Percentiles rank a stretch among this genome's conserved stretches.
Evolutionary conservation across 179 eudicot species (phyloP).

Genomic region (Sideroxylon spinosum): DNA sequence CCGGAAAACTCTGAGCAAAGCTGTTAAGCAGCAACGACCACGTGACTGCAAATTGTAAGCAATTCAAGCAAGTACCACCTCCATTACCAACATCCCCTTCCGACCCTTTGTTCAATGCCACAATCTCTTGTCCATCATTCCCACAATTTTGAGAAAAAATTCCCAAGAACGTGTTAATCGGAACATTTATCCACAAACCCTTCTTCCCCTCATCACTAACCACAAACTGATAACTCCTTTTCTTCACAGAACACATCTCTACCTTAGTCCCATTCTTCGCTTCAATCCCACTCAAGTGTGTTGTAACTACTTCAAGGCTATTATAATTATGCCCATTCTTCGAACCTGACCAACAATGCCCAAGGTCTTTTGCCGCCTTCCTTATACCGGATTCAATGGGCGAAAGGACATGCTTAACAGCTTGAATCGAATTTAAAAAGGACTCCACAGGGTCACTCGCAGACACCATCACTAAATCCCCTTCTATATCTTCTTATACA

Average conservation of each 20-base stretch:
- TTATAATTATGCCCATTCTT: conserved; percentile 27
- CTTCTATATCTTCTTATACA: not conserved
- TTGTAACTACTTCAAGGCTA: conserved; percentile 22
- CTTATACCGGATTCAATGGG: conserved; percentile 68
- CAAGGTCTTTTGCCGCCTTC: conserved; percentile 69
- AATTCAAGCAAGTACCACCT: conserved; percentile 54
- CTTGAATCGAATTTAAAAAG: conserved; percentile 54
- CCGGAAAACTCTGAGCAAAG: conserved; percentile 59
- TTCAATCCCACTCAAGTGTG: conserved; percentile 19
- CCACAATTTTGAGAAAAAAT: conserved; percentile 40
- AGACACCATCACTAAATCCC: conserved; percentile 49
- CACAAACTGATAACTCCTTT: conserved; percentile 26
- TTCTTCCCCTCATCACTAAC: conserved; percentile 46
- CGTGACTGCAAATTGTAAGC: conserved; percentile 71
- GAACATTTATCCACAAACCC: conserved; percentile 43
- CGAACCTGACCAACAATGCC: conserved; percentile 51
- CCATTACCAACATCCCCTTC: conserved; percentile 38
- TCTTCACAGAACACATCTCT: conserved; percentile 31
- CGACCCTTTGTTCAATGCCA: conserved; percentile 27
- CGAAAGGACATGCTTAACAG: conserved; percentile 55
- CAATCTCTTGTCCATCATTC: conserved; percentile 29
- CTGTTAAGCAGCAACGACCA: conserved; percentile 66
- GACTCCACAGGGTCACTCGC: conserved; percentile 71
- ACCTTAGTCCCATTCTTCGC: conserved; percentile 27
- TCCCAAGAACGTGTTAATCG: conserved; percentile 49